phyloP scores from a whole-genome alignment of 2,329 filamentous ascomycete species.

The Clarireedia homoeocarpa region DNA sequence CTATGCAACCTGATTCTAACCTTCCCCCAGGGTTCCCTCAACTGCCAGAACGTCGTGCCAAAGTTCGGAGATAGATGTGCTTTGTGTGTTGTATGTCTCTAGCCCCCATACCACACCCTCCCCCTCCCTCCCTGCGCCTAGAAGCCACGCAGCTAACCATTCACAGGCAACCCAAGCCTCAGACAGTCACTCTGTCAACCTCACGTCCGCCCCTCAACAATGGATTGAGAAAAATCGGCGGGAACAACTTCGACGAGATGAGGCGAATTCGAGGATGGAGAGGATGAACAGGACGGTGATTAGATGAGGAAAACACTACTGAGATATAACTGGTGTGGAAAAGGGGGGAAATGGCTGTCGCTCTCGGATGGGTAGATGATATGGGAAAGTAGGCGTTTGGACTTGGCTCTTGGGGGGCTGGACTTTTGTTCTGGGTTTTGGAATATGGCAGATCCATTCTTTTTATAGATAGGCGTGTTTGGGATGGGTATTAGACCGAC shows the following conservation, averaged over 20 bases:
- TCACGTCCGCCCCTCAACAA: neutral
- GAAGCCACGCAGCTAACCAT: neutral
- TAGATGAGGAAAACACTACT: neutral
- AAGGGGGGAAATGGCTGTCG: too few species aligned
- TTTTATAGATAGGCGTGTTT: too few species aligned
- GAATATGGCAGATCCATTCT: too few species aligned
- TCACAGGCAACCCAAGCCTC: neutral
- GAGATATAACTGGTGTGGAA: neutral
- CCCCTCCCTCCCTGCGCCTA: neutral
- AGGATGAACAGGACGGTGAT: neutral
- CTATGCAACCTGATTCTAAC: neutral
- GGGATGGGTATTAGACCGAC: too few species aligned
- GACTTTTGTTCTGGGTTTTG: too few species aligned
- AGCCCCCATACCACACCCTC: too few species aligned
- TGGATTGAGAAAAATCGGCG: neutral
- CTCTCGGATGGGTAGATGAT: too few species aligned
- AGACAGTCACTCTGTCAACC: neutral
- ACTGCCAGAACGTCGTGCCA: slow-evolving; percentile 1
- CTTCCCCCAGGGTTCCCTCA: slow-evolving; percentile 1
- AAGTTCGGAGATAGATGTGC: slow-evolving; percentile 2
- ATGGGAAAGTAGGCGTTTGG: too few species aligned
- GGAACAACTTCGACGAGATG: neutral
- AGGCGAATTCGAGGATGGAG: neutral
- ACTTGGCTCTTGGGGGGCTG: too few species aligned
- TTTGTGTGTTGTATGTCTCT: neutral